A percentile compares a stretch with the other conserved stretches of the same genome.
Evolutionary conservation across 768 basidiomycete genomes (phyloP).

Genomic region (Pisolithus orientalis): DNA sequence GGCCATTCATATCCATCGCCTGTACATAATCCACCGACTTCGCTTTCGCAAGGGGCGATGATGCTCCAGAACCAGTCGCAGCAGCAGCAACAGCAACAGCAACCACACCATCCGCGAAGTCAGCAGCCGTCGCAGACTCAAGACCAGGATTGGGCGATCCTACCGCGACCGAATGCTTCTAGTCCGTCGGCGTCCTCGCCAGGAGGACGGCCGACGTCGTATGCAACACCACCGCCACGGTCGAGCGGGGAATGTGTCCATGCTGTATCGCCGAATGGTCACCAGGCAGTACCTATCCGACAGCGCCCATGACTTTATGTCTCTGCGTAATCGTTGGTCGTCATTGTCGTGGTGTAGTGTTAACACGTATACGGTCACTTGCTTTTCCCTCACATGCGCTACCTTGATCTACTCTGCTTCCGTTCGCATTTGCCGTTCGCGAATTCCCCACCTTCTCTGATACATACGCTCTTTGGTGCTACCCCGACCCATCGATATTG

Average conservation of each 20-base stretch:
- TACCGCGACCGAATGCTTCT: conserved; percentile 35
- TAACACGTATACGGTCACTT: conserved; percentile 13
- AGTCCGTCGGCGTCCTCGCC: conserved; percentile 24
- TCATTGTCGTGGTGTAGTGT: neutral
- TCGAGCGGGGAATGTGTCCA: conserved; percentile 39
- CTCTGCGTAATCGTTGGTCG: too few species aligned
- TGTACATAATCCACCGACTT: conserved; percentile 30
- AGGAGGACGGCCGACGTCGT: conserved; percentile 47
- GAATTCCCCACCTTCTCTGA: neutral
- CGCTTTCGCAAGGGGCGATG: conserved; percentile 39
- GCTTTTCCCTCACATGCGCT: conserved; percentile 8
- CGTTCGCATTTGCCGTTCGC: neutral
- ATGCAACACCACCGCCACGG: conserved; percentile 38
- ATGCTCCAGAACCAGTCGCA: conserved; percentile 35
- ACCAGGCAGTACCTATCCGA: conserved; percentile 40
- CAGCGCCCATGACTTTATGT: conserved; percentile 40
- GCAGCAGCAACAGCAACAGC: conserved; percentile 29
- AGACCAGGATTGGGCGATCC: conserved; percentile 36
- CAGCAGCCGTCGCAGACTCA: conserved; percentile 28
- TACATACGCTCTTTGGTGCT: neutral
- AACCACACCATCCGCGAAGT: neutral
- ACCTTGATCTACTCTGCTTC: neutral
- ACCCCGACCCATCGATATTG: too few species aligned
- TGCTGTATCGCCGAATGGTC: conserved; percentile 36
- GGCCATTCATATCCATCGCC: conserved; percentile 41